Percentiles rank a stretch among this genome's conserved stretches.
These are phyloP conservation scores for Aspergillus olivimuriae DNA, from an alignment of 495 filamentous ascomycete genomes.

Conservation along the genomic window DNA sequence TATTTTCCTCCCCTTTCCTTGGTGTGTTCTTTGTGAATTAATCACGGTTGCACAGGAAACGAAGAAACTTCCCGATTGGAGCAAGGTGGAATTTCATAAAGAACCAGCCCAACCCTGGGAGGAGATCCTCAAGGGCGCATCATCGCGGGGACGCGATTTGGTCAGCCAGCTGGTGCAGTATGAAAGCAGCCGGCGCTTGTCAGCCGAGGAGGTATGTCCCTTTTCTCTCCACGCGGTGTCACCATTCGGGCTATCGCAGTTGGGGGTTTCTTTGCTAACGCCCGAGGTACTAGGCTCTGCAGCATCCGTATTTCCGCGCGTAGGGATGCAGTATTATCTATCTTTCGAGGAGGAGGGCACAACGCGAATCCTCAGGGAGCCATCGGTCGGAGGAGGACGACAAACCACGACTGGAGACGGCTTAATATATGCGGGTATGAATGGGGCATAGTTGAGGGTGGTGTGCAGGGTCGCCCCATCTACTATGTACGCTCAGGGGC, in stretches of 20 bases:
- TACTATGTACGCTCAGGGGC: background rate
- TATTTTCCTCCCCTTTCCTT: background rate
- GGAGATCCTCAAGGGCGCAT: constrained; percentile 42
- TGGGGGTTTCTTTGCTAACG: constrained; percentile 10
- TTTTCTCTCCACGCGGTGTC: background rate
- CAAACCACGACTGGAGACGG: background rate
- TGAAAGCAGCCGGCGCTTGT: constrained; percentile 47
- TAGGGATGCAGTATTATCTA: too few relatives aligned
- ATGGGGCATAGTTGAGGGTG: background rate
- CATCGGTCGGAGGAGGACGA: background rate
- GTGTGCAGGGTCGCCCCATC: background rate
- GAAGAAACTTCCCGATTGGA: constrained; percentile 54
- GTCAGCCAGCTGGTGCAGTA: constrained; percentile 49
- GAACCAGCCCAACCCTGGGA: constrained; percentile 49
- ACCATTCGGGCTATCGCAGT: background rate
- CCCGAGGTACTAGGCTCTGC: constrained; percentile 26
- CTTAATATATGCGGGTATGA: background rate
- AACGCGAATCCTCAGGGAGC: background rate
- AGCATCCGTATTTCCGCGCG: constrained; percentile 37
- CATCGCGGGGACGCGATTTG: constrained; percentile 46
- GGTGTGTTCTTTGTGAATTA: background rate
- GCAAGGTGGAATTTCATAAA: constrained; percentile 55
- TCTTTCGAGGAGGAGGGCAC: background rate
- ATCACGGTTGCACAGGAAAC: constrained; percentile 40
- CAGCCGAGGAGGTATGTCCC: constrained; percentile 42